Percentiles rank a stretch among this genome's conserved stretches.
Conservation (phyloP, 2,329 filamentous ascomycete species). For the Fusarium brevicatenulatum region DNA sequence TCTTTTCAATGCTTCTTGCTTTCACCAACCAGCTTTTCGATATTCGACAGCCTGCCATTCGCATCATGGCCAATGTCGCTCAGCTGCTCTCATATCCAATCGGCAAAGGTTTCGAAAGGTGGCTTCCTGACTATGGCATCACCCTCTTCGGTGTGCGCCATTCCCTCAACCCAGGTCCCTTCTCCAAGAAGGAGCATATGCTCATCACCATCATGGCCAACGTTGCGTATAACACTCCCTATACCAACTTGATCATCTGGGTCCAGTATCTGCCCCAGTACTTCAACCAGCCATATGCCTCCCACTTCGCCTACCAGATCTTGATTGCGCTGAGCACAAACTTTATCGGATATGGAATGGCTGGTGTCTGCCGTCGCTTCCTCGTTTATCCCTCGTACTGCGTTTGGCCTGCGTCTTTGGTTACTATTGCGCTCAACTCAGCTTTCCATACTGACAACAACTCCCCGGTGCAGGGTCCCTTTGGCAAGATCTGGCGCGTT, state of each 20-base stretch:
- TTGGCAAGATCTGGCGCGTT: slow-evolving; percentile 57
- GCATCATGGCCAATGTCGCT: slow-evolving; percentile 64
- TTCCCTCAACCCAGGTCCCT: slow-evolving; percentile 65
- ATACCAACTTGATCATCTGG: slow-evolving; percentile 67
- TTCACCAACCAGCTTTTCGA: slow-evolving; percentile 68
- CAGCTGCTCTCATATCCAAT: slow-evolving; percentile 67
- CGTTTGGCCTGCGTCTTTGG: slow-evolving; percentile 67
- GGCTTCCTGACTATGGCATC: slow-evolving; percentile 62
- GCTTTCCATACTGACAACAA: slow-evolving; percentile 62
- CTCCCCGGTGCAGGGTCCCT: slow-evolving; percentile 53
- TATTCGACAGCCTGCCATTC: slow-evolving; percentile 65
- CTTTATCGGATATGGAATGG: slow-evolving; percentile 69
- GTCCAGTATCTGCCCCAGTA: slow-evolving; percentile 62
- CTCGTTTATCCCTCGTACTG: slow-evolving; percentile 66
- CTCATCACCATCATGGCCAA: slow-evolving; percentile 72
- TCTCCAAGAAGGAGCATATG: slow-evolving; percentile 70
- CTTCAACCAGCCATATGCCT: slow-evolving; percentile 65
- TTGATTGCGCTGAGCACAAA: slow-evolving; percentile 65
- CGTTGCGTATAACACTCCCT: slow-evolving; percentile 62
- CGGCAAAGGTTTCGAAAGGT: slow-evolving; percentile 61
- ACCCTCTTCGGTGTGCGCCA: slow-evolving; percentile 58
- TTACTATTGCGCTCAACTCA: slow-evolving; percentile 64
- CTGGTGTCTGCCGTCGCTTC: slow-evolving; percentile 64
- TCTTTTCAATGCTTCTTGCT: slow-evolving; percentile 60
- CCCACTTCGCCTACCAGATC: slow-evolving; percentile 64